Evolutionary conservation across 495 filamentous ascomycete species (phyloP).

Genomic region (Lichina pygmaea): DNA sequence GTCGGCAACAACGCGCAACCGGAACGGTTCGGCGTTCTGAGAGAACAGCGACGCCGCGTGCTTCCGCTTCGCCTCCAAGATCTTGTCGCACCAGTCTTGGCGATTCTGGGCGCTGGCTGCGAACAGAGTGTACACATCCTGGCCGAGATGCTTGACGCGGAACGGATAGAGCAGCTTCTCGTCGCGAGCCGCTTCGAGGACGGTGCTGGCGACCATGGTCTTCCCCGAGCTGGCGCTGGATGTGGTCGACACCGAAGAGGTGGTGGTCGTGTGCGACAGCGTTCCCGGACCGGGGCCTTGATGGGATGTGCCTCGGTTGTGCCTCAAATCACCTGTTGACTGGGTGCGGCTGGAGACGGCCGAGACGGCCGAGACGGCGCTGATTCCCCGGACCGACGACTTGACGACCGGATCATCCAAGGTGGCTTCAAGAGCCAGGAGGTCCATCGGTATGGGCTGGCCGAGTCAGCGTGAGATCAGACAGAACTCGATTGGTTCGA

Average conservation of each 20-base stretch:
- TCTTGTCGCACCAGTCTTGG: conserved; percentile 76
- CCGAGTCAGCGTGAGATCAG: conserved; percentile 1
- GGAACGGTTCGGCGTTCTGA: conserved; percentile 92
- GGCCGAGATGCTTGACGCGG: conserved; percentile 87
- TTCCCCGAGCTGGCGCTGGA: conserved; percentile 16
- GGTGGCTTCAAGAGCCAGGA: conserved; percentile 71
- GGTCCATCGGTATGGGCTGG: conserved; percentile 86
- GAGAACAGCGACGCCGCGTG: conserved; percentile 70
- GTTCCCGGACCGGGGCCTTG: conserved; percentile 24
- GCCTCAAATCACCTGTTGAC: conserved; percentile 8
- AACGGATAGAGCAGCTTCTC: conserved; percentile 83
- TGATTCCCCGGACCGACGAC: conserved; percentile 49
- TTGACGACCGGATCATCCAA: conserved; percentile 79
- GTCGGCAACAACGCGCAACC: conserved; percentile 75
- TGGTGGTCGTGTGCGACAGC: conserved; percentile 38
- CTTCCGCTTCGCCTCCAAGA: conserved; percentile 77
- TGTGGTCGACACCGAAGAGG: conserved; percentile 20
- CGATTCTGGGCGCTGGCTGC: conserved; percentile 45
- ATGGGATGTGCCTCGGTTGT: conserved; percentile 20
- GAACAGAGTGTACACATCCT: conserved; percentile 69
- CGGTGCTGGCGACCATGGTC: conserved; percentile 22
- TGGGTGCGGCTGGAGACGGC: conserved; percentile 15
- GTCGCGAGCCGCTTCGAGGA: conserved; percentile 27
- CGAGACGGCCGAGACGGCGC: conserved; percentile 30
- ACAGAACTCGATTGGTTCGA: background rate